phyloP scores from a whole-genome alignment of 1,284 basidiomycete genomes.

The Cutaneotrichosporon arboriforme region DNA sequence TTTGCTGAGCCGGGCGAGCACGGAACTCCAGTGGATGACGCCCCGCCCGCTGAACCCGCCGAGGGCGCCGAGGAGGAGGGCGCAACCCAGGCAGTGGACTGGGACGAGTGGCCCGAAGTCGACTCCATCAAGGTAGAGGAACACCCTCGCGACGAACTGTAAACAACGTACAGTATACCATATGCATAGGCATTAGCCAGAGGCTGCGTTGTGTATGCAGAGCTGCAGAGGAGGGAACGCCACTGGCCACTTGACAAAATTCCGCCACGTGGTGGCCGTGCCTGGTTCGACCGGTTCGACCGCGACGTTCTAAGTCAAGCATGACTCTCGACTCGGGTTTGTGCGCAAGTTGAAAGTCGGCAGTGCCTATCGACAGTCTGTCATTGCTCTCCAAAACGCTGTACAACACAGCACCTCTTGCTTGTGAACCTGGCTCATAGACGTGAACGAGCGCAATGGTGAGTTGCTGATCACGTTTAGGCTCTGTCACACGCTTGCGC shows the following conservation, averaged over 20 bases:
- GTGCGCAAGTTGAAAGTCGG: slow-evolving; percentile 3
- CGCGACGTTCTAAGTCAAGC: too few relatives aligned
- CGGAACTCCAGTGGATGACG: slow-evolving; percentile 9
- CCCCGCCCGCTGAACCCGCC: slow-evolving; percentile 11
- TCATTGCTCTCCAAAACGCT: slow-evolving; percentile 1
- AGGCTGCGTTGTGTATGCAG: background rate
- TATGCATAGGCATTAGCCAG: background rate
- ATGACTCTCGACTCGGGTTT: background rate
- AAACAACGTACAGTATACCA: background rate
- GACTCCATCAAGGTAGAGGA: background rate
- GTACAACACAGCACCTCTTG: background rate
- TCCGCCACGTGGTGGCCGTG: background rate
- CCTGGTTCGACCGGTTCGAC: too few relatives aligned
- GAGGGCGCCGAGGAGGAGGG: slow-evolving; percentile 7
- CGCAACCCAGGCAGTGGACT: background rate
- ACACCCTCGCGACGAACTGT: slow-evolving; percentile 13
- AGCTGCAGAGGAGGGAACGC: too few relatives aligned
- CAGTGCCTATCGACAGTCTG: background rate
- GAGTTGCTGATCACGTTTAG: background rate
- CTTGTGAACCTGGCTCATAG: background rate
- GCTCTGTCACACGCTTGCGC: background rate
- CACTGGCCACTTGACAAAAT: background rate
- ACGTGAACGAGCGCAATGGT: background rate
- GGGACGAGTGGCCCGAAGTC: background rate
- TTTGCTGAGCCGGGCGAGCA: slow-evolving; percentile 7